Conservation (phyloP, 257 asterid genomes). For the Capsicum pubescens region DNA sequence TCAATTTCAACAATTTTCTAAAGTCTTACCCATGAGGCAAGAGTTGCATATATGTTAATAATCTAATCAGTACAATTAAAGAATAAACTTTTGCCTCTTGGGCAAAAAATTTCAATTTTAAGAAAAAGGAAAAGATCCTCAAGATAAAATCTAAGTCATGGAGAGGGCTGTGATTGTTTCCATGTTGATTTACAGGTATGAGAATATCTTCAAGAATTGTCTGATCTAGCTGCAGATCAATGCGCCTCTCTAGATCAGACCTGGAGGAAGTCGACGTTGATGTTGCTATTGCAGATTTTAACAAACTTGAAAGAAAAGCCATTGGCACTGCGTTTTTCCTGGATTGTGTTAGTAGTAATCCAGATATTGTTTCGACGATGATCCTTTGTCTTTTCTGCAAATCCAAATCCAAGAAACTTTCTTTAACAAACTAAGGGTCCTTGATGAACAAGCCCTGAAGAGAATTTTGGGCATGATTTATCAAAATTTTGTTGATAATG, state of each 20-base stretch:
- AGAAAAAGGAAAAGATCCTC: constrained; percentile 82
- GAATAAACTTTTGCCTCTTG: no score
- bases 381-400: constrained; percentile 70
- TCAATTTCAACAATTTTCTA: no score
- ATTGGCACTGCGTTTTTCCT: constrained; percentile 86
- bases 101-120: constrained; percentile 44
- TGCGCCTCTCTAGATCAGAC: constrained; percentile 86
- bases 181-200: constrained; percentile 60
- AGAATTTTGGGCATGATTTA: constrained; percentile 78
- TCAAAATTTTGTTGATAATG: constrained; percentile 69
- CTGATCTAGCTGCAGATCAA: constrained; percentile 86
- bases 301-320: constrained; percentile 80
- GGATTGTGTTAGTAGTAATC: constrained; percentile 74
- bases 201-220: constrained; percentile 92
- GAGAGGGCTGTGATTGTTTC: constrained; percentile 56
- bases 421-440: constrained; percentile 59
- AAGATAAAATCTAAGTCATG: constrained; percentile 73
- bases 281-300: constrained; percentile 70
- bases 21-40: no score
- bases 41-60: no score
- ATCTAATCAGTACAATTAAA: no score
- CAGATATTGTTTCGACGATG: constrained; percentile 63
- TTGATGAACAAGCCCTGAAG: constrained; percentile 63
- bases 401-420: constrained; percentile 52
- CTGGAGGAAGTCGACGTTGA: constrained; percentile 75